Evolutionary conservation across 2,329 filamentous ascomycete genomes (phyloP).

Genomic region (Thermothelomyces thermophilus): DNA sequence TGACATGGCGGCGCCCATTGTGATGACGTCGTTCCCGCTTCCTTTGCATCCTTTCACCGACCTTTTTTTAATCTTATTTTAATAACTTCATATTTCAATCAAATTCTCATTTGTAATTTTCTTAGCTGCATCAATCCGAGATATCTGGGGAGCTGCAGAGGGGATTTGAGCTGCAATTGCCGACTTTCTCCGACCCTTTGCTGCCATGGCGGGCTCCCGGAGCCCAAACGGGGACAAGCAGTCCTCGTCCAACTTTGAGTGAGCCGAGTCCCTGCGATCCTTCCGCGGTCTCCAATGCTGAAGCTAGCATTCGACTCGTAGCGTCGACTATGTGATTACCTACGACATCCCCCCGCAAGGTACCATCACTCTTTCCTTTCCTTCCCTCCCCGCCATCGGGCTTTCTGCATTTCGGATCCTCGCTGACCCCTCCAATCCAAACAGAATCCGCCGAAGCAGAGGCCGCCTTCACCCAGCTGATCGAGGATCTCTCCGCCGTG

Average conservation of each 20-base stretch:
- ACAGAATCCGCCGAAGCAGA: constrained; percentile 63
- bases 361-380: background rate
- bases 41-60: background rate
- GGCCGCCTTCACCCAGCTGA: constrained; percentile 69
- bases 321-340: constrained; percentile 28
- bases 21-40: constrained; percentile 7
- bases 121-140: background rate
- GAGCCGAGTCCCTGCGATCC: background rate
- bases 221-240: constrained; percentile 20
- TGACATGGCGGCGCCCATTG: constrained; percentile 4
- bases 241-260: constrained; percentile 27
- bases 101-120: background rate
- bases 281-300: background rate
- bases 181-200: background rate
- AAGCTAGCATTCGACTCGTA: constrained; percentile 4
- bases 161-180: background rate
- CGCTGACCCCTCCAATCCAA: constrained; percentile 3
- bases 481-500: constrained; percentile 66
- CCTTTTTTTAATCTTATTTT: background rate
- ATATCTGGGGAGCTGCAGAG: background rate
- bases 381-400: too few relatives aligned
- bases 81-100: background rate
- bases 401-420: too few relatives aligned
- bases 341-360: constrained; percentile 23
- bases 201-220: constrained; percentile 22